A percentile compares a stretch with the other conserved stretches of the same genome.
phyloP scores from a whole-genome alignment of 768 basidiomycete species.

The Tulasnella sp. region DNA sequence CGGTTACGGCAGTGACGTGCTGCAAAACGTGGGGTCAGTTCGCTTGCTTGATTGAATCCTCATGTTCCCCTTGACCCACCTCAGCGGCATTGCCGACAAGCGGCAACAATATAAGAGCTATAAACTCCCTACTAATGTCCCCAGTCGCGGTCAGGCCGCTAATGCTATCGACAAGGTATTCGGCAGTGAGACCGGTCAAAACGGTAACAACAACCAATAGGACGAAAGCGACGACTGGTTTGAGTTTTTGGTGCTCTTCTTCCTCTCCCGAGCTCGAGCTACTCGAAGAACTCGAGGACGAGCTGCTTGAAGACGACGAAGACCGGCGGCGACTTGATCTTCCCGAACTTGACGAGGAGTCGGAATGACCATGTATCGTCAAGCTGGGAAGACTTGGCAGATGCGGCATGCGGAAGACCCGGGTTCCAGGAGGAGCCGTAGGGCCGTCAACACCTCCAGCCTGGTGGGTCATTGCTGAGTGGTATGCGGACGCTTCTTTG shows the following conservation, averaged over 20 bases:
- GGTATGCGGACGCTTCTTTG: constrained; percentile 7
- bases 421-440: background rate
- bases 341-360: background rate
- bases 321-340: background rate
- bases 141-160: constrained; percentile 44
- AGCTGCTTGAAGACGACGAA: background rate
- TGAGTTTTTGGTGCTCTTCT: constrained; percentile 41
- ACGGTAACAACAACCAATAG: constrained; percentile 50
- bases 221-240: constrained; percentile 40
- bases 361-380: background rate
- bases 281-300: background rate
- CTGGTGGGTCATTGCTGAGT: constrained; percentile 2
- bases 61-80: background rate
- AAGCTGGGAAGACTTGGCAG: constrained; percentile 5
- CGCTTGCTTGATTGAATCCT: constrained; percentile 29
- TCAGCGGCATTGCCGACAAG: constrained; percentile 83
- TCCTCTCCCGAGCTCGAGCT: constrained; percentile 22
- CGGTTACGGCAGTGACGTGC: constrained; percentile 82
- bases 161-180: constrained; percentile 64
- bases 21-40: background rate
- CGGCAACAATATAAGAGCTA: constrained; percentile 82
- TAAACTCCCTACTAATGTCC: constrained; percentile 54
- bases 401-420: constrained; percentile 12
- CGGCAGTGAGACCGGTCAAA: constrained; percentile 34
- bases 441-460: constrained; percentile 4